Evolutionary conservation across 129 eudicot genomes (phyloP), one percentile per base, ranked within the genome.

Genomic region (Arctium minus): DNA sequence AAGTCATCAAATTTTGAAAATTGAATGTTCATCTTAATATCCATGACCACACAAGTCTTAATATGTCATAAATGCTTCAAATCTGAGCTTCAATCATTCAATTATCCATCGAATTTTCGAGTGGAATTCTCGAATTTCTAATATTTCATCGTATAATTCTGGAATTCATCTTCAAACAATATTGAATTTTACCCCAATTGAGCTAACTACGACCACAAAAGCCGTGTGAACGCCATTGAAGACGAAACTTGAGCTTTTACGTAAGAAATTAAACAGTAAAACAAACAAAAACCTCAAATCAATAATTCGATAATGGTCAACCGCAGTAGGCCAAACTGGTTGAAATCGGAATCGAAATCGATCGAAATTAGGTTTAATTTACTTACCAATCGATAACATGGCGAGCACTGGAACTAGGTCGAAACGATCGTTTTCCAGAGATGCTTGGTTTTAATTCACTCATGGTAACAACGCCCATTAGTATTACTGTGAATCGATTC

Each of bases 371-470:
- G 5, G 27, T 4, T 15, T 33, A 2, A 33, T 1, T 56, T 56
- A 17, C 68, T 78, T 93, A 96, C 99, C 99, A 96, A 88, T 96
- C 94, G 8, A 87, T 88, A 50, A 87, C 88, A 78, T 90, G 95
- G 10, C 92, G 89, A 10, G 98, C 78, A 76, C 98, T 93, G 13
- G 94, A 91, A 88, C 89, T 90, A 1, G 96, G 97, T 56, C 97
- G 93, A 89, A 91, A 92, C 0, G 92, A 71, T 86, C 95, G 90
- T 90, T 93, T 96, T 69, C 98, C 99, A 11, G 98, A 91, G 30
- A 96, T 88, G 85, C 92, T 96, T 75, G 99, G 94, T 90, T 96
- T 96, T 86, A 96, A 60, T 73, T 96, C 99, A 53, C 87, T 91
- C 82, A 91, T 86, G 2, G 93, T 91, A 42, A 82, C 92, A 70